These are phyloP conservation scores for Dendrocalamus latiflorus DNA, from an alignment of 202 grass and related monocot genomes.

Conservation along the genomic window DNA sequence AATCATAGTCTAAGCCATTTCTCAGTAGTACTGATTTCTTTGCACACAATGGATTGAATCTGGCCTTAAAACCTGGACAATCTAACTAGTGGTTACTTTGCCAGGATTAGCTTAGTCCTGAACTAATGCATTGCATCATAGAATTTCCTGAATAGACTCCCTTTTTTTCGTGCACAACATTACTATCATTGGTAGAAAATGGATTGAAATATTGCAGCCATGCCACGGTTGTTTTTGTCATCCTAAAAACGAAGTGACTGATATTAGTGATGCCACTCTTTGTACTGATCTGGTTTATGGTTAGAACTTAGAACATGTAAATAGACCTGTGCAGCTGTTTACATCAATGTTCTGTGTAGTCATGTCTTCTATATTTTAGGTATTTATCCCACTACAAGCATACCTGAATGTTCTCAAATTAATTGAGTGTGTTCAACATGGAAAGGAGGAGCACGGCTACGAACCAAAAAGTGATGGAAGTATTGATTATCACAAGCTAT, in stretches of 20 bases:
- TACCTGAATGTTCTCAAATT: slow-evolving; percentile 64
- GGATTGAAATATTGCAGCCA: not conserved
- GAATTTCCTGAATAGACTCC: not conserved
- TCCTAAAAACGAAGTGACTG: not conserved
- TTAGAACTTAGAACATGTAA: not conserved
- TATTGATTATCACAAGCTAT: too few relatives aligned
- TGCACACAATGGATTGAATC: not conserved
- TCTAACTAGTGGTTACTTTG: not conserved
- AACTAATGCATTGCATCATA: not conserved
- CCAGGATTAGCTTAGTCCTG: not conserved
- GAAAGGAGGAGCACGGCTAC: too few relatives aligned
- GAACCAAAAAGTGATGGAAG: too few relatives aligned
- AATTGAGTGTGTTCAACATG: slow-evolving; percentile 27
- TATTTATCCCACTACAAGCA: slow-evolving; percentile 77
- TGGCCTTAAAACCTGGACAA: not conserved
- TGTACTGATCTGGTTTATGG: slow-evolving; percentile 17
- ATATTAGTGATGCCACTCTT: not conserved
- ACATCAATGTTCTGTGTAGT: not conserved
- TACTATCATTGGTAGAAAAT: not conserved
- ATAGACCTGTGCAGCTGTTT: not conserved
- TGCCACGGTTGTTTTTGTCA: not conserved
- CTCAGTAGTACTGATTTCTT: not conserved
- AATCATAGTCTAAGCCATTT: not conserved
- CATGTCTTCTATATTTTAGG: slow-evolving; percentile 36
- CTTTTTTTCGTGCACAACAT: too few relatives aligned